Percentiles rank a stretch among this genome's conserved stretches.
Conservation (phyloP, 75 land plant genomes). For the Selaginella tamariscina region DNA sequence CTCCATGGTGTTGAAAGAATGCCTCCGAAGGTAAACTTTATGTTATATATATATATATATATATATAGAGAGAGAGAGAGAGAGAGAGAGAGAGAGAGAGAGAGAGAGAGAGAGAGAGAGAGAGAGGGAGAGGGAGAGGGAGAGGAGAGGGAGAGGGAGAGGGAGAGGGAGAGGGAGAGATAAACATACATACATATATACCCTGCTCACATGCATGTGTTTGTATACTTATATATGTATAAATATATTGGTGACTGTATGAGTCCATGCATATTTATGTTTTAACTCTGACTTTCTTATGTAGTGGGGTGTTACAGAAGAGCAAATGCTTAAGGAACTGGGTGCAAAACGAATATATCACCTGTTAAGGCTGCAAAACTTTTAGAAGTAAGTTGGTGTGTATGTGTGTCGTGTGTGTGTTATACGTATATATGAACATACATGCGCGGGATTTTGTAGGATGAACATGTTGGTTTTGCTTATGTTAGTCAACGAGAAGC, state of each 20-base stretch:
- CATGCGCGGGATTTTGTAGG: constrained; percentile 36
- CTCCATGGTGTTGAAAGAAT: constrained; percentile 96
- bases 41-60: no score
- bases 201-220: no score
- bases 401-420: neutral
- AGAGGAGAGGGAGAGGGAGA: no score
- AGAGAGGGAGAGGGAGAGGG: no score
- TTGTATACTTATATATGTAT: no score
- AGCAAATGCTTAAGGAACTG: constrained; percentile 76
- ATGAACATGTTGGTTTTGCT: constrained; percentile 83
- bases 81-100: no score
- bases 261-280: no score
- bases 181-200: no score
- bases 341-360: constrained; percentile 69
- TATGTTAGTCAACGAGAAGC: constrained; percentile 86
- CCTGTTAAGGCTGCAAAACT: constrained; percentile 61
- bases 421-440: neutral
- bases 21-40: constrained; percentile 90
- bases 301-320: constrained; percentile 95
- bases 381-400: constrained; percentile 52
- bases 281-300: neutral
- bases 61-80: no score
- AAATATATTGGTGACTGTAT: no score
- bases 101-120: no score
- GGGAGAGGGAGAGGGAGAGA: no score